These are phyloP conservation scores for Aspergillus felis DNA, from an alignment of 2,329 filamentous ascomycete species.

Conservation along the genomic window DNA sequence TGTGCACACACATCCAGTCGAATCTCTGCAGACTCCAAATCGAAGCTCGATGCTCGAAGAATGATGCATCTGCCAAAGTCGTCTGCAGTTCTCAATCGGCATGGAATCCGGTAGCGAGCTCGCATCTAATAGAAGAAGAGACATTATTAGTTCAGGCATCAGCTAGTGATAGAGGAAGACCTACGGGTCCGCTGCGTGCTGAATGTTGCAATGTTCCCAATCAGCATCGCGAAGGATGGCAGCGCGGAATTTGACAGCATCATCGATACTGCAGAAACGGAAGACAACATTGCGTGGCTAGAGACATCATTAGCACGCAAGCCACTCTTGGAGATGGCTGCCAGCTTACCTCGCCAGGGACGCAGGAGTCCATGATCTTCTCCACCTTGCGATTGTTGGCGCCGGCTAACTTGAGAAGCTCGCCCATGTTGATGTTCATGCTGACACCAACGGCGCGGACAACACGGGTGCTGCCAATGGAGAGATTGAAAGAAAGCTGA, in stretches of 20 bases:
- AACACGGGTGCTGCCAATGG: conserved; percentile 43
- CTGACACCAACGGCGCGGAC: conserved; percentile 43
- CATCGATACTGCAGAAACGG: conserved; percentile 45
- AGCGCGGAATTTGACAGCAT: conserved; percentile 45
- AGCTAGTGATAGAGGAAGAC: conserved; percentile 3
- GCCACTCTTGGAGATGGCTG: background rate
- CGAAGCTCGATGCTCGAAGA: background rate
- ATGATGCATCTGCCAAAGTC: background rate
- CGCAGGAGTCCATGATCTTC: conserved; percentile 40
- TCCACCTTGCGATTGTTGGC: conserved; percentile 43
- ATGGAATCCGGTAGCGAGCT: conserved; percentile 18
- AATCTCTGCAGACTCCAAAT: background rate
- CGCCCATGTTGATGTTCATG: conserved; percentile 35
- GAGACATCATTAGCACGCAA: conserved; percentile 1
- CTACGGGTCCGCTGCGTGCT: conserved; percentile 43
- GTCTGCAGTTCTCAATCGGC: background rate
- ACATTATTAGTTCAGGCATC: background rate
- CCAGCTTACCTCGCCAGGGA: conserved; percentile 38
- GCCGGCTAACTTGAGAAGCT: conserved; percentile 37
- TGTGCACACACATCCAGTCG: background rate
- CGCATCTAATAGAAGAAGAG: conserved; percentile 16
- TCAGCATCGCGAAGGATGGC: conserved; percentile 37
- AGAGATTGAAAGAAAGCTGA: conserved; percentile 38
- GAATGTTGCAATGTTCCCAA: conserved; percentile 46
- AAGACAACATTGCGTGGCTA: conserved; percentile 45